phyloP scores from a whole-genome alignment of 129 eudicot species.

The Saposhnikovia divaricata region DNA sequence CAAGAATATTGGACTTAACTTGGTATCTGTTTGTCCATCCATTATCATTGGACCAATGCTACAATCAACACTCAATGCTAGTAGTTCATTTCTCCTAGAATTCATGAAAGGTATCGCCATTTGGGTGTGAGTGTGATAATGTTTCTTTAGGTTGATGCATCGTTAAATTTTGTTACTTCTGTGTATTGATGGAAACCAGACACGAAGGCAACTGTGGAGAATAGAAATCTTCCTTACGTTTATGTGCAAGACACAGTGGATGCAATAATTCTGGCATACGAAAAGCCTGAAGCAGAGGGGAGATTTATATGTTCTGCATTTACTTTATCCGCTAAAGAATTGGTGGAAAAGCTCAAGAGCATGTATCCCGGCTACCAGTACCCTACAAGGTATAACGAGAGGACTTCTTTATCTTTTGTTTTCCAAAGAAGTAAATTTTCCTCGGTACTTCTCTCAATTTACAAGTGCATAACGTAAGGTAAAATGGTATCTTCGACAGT shows the following conservation, averaged over 20 bases:
- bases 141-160: background rate
- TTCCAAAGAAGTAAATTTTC: background rate
- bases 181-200: constrained; percentile 2
- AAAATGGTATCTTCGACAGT: background rate
- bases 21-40: constrained; percentile 40
- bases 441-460: background rate
- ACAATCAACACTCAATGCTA: constrained; percentile 35
- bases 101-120: constrained; percentile 28
- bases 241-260: constrained; percentile 34
- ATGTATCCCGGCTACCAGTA: constrained; percentile 31
- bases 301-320: constrained; percentile 37
- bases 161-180: background rate
- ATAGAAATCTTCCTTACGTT: constrained; percentile 12
- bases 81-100: constrained; percentile 28
- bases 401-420: background rate
- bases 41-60: constrained; percentile 39
- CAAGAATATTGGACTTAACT: constrained; percentile 17
- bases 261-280: constrained; percentile 30
- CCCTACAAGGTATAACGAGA: constrained; percentile 33
- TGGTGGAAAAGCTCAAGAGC: constrained; percentile 30
- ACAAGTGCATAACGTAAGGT: background rate
- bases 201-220: background rate
- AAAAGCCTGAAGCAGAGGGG: constrained; percentile 35
- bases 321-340: constrained; percentile 7
- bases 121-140: background rate